Base-by-base conservation (phyloP, 202 grass and related monocot species). In the Carex arenaria region DNA sequence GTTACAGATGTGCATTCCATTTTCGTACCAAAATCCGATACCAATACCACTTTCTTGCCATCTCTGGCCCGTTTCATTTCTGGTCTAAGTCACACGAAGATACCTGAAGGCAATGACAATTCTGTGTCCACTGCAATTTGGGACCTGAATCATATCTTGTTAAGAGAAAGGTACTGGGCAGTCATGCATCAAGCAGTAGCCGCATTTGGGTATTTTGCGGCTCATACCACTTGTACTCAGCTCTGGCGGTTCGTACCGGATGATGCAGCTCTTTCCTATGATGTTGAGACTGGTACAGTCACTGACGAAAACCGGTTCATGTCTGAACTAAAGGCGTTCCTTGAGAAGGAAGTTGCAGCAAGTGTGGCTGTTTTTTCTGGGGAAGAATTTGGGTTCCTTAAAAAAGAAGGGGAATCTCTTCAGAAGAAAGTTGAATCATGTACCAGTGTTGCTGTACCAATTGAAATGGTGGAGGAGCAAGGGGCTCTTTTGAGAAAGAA, bases 121-220 rank as follows among this genome's bases (percentile, higher is more conserved):
- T 3, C 26, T 20, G 78, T 93, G 78, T 93, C 76, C 84, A 87
- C 82, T 81, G 87, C 90, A 52, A 90, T 95, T 60, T 89, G 83
- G 67, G 89, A 92, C 78, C 45, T 95, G 23, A 93, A 86, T 79
- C 92, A 92, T 86, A 73, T 90, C 14, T 78, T 98, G 79, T 65
- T 98, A 62, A 95, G 87, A 85, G 92, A 95, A 80, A 83, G 80
- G 0, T 87, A 95, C 51, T 98, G 92, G 92, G 92, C 90, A 65
- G 64, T 95, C 57, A 87, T 92, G 78, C 95, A 98, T 68, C 77
- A 93, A 26, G 78, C 83, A 28, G 67, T 95, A 84, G 78, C 66
- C 72, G 89, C 95, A n/a, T 98, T 98, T 82, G 89, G 92, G 52
- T 93, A 95, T 86, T 95, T 95, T 56, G 95, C 92, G 0, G 89